phyloP scores from a whole-genome alignment of 306 rosid genomes.

The Prunus kanzakura region DNA sequence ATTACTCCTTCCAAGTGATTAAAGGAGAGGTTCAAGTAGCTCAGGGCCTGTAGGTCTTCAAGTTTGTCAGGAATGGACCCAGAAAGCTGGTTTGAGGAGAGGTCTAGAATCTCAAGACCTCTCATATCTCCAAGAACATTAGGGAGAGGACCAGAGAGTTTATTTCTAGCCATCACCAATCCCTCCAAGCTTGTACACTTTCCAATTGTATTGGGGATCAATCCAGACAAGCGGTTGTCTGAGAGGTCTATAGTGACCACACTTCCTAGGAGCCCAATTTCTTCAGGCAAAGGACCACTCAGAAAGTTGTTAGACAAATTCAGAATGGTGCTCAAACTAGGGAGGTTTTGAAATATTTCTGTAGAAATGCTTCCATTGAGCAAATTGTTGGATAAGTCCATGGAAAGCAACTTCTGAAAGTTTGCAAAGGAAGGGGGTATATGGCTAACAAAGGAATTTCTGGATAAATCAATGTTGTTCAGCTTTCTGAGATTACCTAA shows the following conservation, averaged over 20 bases:
- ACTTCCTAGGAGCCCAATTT: constrained; percentile 31
- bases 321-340: constrained; percentile 45
- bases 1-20: constrained; percentile 62
- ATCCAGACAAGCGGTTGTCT: constrained; percentile 44
- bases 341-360: constrained; percentile 45
- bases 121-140: constrained; percentile 37
- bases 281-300: constrained; percentile 60
- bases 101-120: constrained; percentile 60
- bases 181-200: constrained; percentile 56
- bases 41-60: constrained; percentile 38
- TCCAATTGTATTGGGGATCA: constrained; percentile 51
- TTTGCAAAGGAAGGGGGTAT: constrained; percentile 50
- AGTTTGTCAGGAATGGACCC: constrained; percentile 63
- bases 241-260: constrained; percentile 58
- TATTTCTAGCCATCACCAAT: constrained; percentile 44
- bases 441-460: constrained; percentile 41
- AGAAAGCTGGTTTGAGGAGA: constrained; percentile 68
- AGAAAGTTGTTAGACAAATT: constrained; percentile 59
- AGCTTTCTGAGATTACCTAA: constrained; percentile 54
- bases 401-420: constrained; percentile 40
- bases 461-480: constrained; percentile 52
- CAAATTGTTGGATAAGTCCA: constrained; percentile 65
- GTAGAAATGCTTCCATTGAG: constrained; percentile 59
- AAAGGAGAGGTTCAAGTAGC: constrained; percentile 51
- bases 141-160: constrained; percentile 67